phyloP scores from a whole-genome alignment of 495 filamentous ascomycete species.

The Halenospora varia region DNA sequence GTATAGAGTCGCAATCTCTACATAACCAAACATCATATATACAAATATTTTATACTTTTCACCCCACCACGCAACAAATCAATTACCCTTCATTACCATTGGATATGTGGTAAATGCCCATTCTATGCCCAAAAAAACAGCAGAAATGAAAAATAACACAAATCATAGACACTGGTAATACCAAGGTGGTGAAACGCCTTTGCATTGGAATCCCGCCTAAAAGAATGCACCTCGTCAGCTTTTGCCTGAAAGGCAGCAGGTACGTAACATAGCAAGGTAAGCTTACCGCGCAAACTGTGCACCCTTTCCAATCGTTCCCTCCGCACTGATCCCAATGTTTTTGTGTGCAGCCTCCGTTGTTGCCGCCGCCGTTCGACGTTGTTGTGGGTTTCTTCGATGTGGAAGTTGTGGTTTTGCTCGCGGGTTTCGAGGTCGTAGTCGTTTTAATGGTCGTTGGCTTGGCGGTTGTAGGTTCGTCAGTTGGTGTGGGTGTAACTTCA shows the following conservation, averaged over 20 bases:
- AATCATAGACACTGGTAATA: slow-evolving; percentile 12
- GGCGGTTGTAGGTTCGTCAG: not conserved
- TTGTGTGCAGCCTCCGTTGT: not conserved
- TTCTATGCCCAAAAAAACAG: not conserved
- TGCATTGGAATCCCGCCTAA: slow-evolving; percentile 3
- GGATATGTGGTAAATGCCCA: not conserved
- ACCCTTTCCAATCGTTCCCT: slow-evolving; percentile 8
- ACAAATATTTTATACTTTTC: not conserved
- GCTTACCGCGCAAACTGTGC: slow-evolving; percentile 8
- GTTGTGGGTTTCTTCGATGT: not conserved
- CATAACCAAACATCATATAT: not conserved
- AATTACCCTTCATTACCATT: not conserved
- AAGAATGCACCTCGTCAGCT: not conserved
- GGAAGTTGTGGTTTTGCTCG: not conserved
- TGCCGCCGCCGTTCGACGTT: not conserved
- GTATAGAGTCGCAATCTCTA: not conserved
- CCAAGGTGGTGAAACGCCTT: slow-evolving; percentile 5
- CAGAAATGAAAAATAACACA: not conserved
- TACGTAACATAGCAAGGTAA: not conserved
- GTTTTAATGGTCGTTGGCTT: not conserved
- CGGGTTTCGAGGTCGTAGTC: not conserved
- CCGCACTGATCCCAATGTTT: slow-evolving; percentile 11
- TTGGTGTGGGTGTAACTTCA: not conserved
- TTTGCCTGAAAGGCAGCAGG: not conserved
- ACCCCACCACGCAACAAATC: not conserved